Base-by-base conservation (phyloP, 148 eudicot species). In the Camellia granthamiana region DNA sequence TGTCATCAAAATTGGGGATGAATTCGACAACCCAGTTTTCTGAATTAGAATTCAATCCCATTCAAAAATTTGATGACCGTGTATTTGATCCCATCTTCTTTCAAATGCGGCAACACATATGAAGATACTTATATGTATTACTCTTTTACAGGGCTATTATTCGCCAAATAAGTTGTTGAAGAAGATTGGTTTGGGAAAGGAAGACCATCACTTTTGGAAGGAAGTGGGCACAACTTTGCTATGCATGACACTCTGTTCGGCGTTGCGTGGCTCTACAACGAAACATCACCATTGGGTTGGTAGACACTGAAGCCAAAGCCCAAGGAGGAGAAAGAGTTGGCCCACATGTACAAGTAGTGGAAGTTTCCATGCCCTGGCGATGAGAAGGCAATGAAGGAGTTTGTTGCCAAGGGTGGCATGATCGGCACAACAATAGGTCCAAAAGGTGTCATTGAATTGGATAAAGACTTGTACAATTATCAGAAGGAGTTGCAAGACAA, bases 281-380 rank as follows among this genome's bases (percentile, higher is more conserved):
- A 95, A 75, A 93, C 92, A 14, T 95, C 98, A 2, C 98, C 98
- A 3, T 86, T 95, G 10, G 98, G 98, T 43, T 95, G 98, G 98
- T 95, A 97, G 97, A 93, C 94, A 3, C 84, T 95, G 66, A 95
- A 90, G 84, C 97, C 97, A 0, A 82, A 85, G 65, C 97, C 98
- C 5, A 95, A 95, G 83, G 98, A 95, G 77, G 98, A 95, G 82
- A 91, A 78, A 67, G 98, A 95, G 83, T 80, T 95, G 52, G 95
- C 98, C 38, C 97, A 93, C 59, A 84, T 93, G 11, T 95, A 95
- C 56, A 94, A 95, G 81, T 89, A 90, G 75, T 84, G 92, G 14
- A 83, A 88, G 67, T 95, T 89, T 56, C 98, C 98, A 0, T 95
- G 93, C 85, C 98, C 97, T 6, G 98, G 98, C 49, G 98, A 95